phyloP scores from a whole-genome alignment of 2,329 filamentous ascomycete species.

The Cercospora sojina region DNA sequence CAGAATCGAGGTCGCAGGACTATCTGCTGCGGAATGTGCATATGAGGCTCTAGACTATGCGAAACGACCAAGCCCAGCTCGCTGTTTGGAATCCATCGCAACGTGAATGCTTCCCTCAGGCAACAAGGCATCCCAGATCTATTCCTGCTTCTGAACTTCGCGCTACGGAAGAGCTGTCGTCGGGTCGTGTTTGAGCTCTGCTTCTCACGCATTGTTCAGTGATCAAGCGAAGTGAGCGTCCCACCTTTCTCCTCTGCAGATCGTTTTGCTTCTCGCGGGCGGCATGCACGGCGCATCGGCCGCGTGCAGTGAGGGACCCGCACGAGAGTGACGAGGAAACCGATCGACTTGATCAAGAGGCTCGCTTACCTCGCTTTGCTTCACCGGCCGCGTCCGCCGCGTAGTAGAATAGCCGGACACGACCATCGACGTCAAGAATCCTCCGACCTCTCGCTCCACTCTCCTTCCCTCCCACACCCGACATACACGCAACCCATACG shows the following conservation, averaged over 20 bases:
- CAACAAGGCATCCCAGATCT: not conserved
- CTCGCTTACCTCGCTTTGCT: conserved; percentile 2
- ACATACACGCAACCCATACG: not conserved
- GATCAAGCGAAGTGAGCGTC: not conserved
- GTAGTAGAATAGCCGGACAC: not conserved
- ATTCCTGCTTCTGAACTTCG: not conserved
- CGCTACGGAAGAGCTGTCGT: not conserved
- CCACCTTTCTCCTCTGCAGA: not conserved
- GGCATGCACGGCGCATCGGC: not conserved
- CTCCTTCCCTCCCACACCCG: not conserved
- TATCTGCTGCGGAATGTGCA: not conserved
- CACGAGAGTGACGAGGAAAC: not conserved
- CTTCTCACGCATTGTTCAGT: not conserved
- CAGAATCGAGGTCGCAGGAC: not conserved
- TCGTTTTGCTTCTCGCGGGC: not conserved
- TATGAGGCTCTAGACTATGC: not conserved
- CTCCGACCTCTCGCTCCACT: not conserved
- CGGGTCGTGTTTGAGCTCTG: not conserved
- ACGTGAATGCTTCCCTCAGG: not conserved
- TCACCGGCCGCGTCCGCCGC: not conserved
- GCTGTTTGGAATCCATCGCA: not conserved
- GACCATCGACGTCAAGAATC: not conserved
- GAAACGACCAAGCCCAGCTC: not conserved
- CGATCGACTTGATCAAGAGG: not conserved
- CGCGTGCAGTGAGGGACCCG: not conserved